A percentile compares a stretch with the other conserved stretches of the same genome.
phyloP scores from a whole-genome alignment of 352 stramenopile genomes.

The Phytophthora kernoviae region DNA sequence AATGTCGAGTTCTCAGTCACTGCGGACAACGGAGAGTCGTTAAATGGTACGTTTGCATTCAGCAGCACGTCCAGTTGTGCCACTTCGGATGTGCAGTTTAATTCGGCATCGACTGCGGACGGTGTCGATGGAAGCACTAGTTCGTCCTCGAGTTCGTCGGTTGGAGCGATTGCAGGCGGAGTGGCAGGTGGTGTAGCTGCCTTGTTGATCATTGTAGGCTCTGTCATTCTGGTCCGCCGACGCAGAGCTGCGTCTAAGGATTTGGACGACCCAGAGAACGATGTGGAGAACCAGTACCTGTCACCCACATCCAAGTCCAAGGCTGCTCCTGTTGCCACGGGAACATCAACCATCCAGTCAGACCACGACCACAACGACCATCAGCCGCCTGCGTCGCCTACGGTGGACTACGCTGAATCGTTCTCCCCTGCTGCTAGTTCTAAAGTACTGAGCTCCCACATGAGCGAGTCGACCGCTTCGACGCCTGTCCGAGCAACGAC shows the following conservation, averaged over 20 bases:
- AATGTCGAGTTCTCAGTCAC: constrained; percentile 66
- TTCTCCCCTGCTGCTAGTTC: constrained; percentile 45
- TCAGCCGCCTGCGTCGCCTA: constrained; percentile 45
- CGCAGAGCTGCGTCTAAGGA: constrained; percentile 46
- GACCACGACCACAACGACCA: constrained; percentile 33
- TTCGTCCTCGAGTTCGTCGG: constrained; percentile 22
- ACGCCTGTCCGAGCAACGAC: neutral
- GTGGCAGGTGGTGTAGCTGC: constrained; percentile 44
- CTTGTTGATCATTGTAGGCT: constrained; percentile 70
- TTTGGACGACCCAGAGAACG: constrained; percentile 39
- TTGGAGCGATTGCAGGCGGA: constrained; percentile 42
- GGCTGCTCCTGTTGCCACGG: constrained; percentile 16
- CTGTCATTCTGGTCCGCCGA: constrained; percentile 69
- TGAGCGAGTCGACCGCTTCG: constrained; percentile 13
- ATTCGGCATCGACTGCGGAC: constrained; percentile 51
- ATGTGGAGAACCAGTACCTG: constrained; percentile 65
- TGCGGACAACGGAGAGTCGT: constrained; percentile 55
- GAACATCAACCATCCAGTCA: constrained; percentile 38
- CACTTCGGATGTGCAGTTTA: constrained; percentile 73
- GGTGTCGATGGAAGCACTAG: constrained; percentile 40
- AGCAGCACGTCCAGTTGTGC: constrained; percentile 54
- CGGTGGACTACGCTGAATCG: constrained; percentile 56
- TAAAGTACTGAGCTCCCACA: constrained; percentile 20
- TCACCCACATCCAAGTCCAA: constrained; percentile 63
- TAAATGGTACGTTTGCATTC: constrained; percentile 69